Conservation (phyloP, 108 stramenopile species). For the Pseudonitzschia multiseries region DNA sequence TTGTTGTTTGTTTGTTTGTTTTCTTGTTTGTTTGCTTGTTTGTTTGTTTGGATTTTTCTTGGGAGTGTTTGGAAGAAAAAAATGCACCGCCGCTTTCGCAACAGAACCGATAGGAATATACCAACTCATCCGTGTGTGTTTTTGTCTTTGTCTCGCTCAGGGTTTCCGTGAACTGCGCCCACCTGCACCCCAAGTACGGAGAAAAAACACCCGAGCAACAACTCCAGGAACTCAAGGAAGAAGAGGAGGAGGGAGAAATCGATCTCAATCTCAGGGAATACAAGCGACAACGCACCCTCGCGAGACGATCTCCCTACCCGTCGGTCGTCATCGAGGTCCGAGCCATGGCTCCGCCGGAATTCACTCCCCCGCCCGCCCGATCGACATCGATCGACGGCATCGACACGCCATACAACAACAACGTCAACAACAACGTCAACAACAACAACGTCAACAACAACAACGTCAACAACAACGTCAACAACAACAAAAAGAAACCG, state of each 20-base stretch:
- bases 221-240: conserved; percentile 58
- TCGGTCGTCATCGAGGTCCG: conserved; percentile 81
- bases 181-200: conserved; percentile 81
- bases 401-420: not conserved
- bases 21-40: not conserved
- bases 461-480: no score
- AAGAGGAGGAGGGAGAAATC: conserved; percentile 60
- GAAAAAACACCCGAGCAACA: conserved; percentile 58
- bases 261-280: conserved; percentile 72
- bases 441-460: no score
- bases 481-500: no score
- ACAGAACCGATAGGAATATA: no score
- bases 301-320: conserved; percentile 78
- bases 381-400: conserved; percentile 12
- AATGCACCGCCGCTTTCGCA: no score
- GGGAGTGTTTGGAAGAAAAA: no score
- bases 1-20: no score
- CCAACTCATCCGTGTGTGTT: not conserved
- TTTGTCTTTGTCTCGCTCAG: conserved; percentile 18
- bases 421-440: no score
- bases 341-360: conserved; percentile 65
- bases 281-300: conserved; percentile 55
- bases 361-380: conserved; percentile 33
- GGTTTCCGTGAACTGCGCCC: conserved; percentile 82
- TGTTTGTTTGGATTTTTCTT: not conserved